Conservation (phyloP, 805 yeast genomes). For the Danielozyma ontarioensis region DNA sequence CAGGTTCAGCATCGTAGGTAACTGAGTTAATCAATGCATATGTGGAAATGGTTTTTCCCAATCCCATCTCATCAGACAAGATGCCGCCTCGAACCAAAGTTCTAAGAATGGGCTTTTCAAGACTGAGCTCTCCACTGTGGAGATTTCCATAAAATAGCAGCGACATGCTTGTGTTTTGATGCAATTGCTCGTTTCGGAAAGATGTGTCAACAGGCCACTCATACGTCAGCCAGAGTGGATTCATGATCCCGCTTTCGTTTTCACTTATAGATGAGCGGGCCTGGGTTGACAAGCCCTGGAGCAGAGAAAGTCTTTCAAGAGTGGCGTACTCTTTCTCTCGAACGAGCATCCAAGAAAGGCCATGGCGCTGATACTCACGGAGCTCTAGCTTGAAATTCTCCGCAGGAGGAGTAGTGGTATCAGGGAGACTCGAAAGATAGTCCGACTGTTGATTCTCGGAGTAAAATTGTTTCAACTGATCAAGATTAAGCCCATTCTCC, state of each 20-base stretch:
- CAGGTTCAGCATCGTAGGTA: slow-evolving; percentile 41
- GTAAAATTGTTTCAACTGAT: slow-evolving; percentile 74
- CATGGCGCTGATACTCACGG: slow-evolving; percentile 78
- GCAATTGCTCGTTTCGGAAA: slow-evolving; percentile 11
- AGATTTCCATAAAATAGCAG: slow-evolving; percentile 65
- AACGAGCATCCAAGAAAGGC: slow-evolving; percentile 84
- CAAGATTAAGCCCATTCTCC: slow-evolving; percentile 40
- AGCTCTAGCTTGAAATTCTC: slow-evolving; percentile 52
- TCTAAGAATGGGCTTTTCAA: slow-evolving; percentile 59
- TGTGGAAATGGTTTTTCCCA: slow-evolving; percentile 88
- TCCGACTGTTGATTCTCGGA: slow-evolving; percentile 63
- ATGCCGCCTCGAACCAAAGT: slow-evolving; percentile 74
- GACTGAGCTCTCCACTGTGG: slow-evolving; percentile 73
- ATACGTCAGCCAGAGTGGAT: slow-evolving; percentile 82
- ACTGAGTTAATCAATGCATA: slow-evolving; percentile 65
- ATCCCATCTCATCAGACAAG: slow-evolving; percentile 94
- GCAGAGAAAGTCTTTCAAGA: slow-evolving; percentile 28
- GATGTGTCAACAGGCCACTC: slow-evolving; percentile 62
- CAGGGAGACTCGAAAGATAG: slow-evolving; percentile 53
- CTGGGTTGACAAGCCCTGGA: slow-evolving; percentile 22
- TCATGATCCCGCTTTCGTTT: slow-evolving; percentile 51
- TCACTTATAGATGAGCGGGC: slow-evolving; percentile 16
- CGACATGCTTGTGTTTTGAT: neutral
- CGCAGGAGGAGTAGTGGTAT: slow-evolving; percentile 47
- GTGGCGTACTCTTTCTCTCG: slow-evolving; percentile 61